phyloP scores from a whole-genome alignment of 495 filamentous ascomycete species.

The Xylaria intraflava region DNA sequence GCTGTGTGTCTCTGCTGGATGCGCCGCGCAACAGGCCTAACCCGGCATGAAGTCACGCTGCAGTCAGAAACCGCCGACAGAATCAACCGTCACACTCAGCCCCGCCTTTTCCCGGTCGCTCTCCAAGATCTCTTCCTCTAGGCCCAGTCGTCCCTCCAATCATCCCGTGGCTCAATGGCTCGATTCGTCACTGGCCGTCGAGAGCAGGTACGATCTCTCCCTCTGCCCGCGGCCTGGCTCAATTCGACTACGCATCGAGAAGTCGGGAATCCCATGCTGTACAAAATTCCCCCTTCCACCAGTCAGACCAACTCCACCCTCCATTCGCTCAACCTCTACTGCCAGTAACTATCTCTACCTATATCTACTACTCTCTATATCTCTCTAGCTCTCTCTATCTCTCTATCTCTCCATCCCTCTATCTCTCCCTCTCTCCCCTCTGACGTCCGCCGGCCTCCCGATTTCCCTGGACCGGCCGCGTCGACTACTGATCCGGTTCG shows the following conservation, averaged over 20 bases:
- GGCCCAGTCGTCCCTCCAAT: slow-evolving; percentile 6
- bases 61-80: not conserved
- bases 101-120: not conserved
- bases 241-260: slow-evolving; percentile 12
- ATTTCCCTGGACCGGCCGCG: not conserved
- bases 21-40: not conserved
- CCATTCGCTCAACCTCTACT: not conserved
- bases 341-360: not conserved
- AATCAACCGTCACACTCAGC: not conserved
- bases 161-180: not conserved
- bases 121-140: not conserved
- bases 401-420: too few relatives aligned
- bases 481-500: not conserved
- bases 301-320: slow-evolving; percentile 5
- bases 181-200: not conserved
- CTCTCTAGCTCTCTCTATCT: too few relatives aligned
- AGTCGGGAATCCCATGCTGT: slow-evolving; percentile 24
- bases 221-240: not conserved
- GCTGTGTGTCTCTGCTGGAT: not conserved
- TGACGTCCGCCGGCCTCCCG: not conserved
- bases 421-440: not conserved
- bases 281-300: slow-evolving; percentile 15
- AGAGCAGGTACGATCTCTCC: not conserved
- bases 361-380: not conserved
- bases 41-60: not conserved